A percentile compares a stretch with the other conserved stretches of the same genome.
Evolutionary conservation across 2,329 filamentous ascomycete species (phyloP).

Genomic region (Thermothelomyces thermophilus): DNA sequence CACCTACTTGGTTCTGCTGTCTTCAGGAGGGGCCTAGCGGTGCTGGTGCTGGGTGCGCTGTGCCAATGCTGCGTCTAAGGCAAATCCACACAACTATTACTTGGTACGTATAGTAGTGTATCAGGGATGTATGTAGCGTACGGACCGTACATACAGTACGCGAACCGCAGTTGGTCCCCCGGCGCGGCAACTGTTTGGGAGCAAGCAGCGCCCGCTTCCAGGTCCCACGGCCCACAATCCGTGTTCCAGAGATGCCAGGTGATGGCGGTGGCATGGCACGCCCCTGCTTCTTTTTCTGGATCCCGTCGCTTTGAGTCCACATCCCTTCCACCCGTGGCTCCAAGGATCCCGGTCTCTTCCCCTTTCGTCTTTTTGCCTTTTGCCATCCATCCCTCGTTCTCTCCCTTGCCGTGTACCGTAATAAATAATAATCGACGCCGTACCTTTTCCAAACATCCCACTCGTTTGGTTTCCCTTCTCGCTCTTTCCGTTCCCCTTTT

Average conservation of each 20-base stretch:
- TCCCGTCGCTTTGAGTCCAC: not conserved
- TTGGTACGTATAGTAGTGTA: too few relatives aligned
- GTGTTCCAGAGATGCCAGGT: constrained; percentile 2
- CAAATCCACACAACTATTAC: too few relatives aligned
- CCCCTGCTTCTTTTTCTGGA: not conserved
- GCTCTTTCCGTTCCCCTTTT: constrained; percentile 12
- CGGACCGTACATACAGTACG: too few relatives aligned
- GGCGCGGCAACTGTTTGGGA: not conserved
- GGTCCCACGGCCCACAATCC: not conserved
- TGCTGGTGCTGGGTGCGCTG: too few relatives aligned
- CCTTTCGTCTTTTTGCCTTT: not conserved
- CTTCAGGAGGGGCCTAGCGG: too few relatives aligned
- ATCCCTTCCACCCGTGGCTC: not conserved
- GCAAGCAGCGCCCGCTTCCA: not conserved
- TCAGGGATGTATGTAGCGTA: too few relatives aligned
- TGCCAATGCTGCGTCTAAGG: not conserved
- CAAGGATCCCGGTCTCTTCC: constrained; percentile 1
- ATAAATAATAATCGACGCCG: constrained; percentile 18
- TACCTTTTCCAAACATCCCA: constrained; percentile 2
- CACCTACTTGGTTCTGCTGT: too few relatives aligned
- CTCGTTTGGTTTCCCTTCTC: constrained; percentile 16
- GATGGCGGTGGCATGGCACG: not conserved
- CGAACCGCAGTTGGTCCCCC: too few relatives aligned
- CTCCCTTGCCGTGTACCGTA: constrained; percentile 8
- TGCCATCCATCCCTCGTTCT: not conserved